Percentiles rank a stretch among this genome's conserved stretches.
Evolutionary conservation across 2,329 filamentous ascomycete species (phyloP).

Genomic region (Plenodomus biglobosus): DNA sequence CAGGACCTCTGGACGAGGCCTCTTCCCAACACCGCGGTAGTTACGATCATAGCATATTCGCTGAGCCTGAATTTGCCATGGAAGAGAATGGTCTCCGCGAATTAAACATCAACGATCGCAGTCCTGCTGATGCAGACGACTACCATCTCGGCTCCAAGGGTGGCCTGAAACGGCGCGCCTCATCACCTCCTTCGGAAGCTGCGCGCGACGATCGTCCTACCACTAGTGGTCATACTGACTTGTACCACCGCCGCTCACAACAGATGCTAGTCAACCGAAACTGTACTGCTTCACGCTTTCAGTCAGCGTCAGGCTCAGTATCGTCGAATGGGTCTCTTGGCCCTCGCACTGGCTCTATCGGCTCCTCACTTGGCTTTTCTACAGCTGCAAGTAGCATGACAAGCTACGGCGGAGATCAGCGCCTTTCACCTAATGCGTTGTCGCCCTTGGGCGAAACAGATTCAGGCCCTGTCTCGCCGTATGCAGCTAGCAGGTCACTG

Average conservation of each 20-base stretch:
- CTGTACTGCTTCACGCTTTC: constrained; percentile 57
- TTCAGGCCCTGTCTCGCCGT: constrained; percentile 56
- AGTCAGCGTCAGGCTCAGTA: constrained; percentile 61
- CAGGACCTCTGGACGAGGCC: constrained; percentile 52
- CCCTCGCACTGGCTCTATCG: constrained; percentile 63
- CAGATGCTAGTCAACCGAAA: constrained; percentile 59
- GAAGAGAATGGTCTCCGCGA: constrained; percentile 57
- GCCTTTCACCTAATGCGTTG: constrained; percentile 61
- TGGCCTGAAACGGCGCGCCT: constrained; percentile 65
- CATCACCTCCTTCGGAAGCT: constrained; percentile 62
- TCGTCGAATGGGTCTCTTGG: constrained; percentile 64
- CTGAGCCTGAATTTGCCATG: constrained; percentile 54
- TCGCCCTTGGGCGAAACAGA: constrained; percentile 61
- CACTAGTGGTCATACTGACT: constrained; percentile 48
- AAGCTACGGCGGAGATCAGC: constrained; percentile 63
- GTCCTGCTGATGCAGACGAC: constrained; percentile 49
- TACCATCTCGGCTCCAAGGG: constrained; percentile 50
- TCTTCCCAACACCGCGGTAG: constrained; percentile 61
- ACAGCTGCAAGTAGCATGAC: constrained; percentile 64
- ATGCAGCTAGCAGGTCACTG: constrained; percentile 52
- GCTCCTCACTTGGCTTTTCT: constrained; percentile 62
- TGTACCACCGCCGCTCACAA: constrained; percentile 57
- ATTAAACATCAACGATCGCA: constrained; percentile 58
- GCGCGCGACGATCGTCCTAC: constrained; percentile 51
- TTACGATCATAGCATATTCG: constrained; percentile 61